phyloP scores from a whole-genome alignment of 2,329 filamentous ascomycete species.

The Colletotrichum liaoningense region DNA sequence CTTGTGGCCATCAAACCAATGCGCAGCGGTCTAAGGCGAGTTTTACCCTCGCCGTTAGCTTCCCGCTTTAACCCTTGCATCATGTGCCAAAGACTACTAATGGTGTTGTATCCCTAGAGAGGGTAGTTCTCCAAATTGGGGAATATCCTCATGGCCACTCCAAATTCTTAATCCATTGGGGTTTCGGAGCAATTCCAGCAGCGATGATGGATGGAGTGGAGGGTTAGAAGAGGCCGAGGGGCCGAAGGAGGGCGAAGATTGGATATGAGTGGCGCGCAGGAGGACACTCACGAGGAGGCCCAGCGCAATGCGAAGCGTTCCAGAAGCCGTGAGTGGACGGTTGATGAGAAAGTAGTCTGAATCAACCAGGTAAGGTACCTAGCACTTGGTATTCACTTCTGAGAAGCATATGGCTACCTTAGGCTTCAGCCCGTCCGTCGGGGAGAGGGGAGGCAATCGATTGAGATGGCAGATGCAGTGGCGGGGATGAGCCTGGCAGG shows the following conservation, averaged over 20 bases:
- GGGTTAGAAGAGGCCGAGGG: neutral
- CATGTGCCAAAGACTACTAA: conserved; percentile 8
- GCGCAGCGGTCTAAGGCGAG: neutral
- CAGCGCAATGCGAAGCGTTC: neutral
- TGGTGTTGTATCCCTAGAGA: neutral
- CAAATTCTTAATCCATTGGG: neutral
- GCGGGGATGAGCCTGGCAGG: conserved; percentile 17
- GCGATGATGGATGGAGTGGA: neutral
- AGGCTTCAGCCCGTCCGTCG: neutral
- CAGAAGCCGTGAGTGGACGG: neutral
- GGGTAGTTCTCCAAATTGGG: neutral
- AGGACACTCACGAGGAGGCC: neutral
- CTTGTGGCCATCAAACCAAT: neutral
- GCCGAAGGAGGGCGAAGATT: neutral
- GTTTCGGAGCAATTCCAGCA: neutral
- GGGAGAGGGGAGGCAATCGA: neutral
- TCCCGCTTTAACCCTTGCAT: neutral
- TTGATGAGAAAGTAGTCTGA: neutral
- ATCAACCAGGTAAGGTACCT: neutral
- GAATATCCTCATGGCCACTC: neutral
- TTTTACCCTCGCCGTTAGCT: conserved; percentile 6
- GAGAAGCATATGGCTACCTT: neutral
- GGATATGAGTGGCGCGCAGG: neutral
- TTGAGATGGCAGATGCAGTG: conserved; percentile 27
- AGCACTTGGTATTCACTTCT: neutral